Evolutionary conservation across 2,329 filamentous ascomycete genomes (phyloP).

Genomic region (Ceratocystis destructans): DNA sequence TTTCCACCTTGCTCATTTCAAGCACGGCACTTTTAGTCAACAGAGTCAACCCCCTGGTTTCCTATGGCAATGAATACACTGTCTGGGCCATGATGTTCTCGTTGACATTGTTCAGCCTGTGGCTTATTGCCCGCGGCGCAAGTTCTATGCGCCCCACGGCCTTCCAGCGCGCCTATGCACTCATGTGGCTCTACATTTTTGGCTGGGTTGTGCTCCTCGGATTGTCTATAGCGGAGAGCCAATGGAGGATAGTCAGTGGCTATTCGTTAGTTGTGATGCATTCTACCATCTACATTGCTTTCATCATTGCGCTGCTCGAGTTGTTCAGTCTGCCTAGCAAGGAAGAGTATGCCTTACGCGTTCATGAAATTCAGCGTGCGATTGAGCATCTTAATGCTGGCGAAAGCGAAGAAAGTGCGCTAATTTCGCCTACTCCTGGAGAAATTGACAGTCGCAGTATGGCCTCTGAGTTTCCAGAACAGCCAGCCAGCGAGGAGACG

Average conservation of each 20-base stretch:
- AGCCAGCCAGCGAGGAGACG: conserved; percentile 32
- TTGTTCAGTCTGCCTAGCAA: conserved; percentile 64
- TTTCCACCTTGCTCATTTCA: conserved; percentile 55
- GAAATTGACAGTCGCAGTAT: conserved; percentile 17
- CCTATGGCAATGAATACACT: conserved; percentile 72
- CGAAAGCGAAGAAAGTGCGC: conserved; percentile 14
- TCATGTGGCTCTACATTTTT: conserved; percentile 71
- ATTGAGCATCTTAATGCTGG: conserved; percentile 9
- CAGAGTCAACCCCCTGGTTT: conserved; percentile 76
- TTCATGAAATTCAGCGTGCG: conserved; percentile 32
- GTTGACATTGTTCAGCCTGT: conserved; percentile 65
- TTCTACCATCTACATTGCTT: conserved; percentile 57
- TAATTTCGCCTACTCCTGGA: conserved; percentile 26
- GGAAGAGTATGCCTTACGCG: conserved; percentile 48
- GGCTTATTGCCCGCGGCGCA: conserved; percentile 68
- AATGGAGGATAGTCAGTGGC: conserved; percentile 56
- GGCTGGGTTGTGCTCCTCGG: conserved; percentile 60
- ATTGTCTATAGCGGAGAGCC: conserved; percentile 62
- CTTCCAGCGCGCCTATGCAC: conserved; percentile 64
- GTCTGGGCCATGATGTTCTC: conserved; percentile 75
- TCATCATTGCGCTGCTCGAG: conserved; percentile 65
- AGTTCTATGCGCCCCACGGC: conserved; percentile 73
- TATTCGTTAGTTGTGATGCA: conserved; percentile 77
- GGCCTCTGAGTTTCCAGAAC: conserved; percentile 14
- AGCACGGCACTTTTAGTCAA: conserved; percentile 60